Evolutionary conservation across 129 eudicot species (phyloP), one percentile per base, ranked within the genome.

Genomic region (Rutidosis leptorrhynchoides): DNA sequence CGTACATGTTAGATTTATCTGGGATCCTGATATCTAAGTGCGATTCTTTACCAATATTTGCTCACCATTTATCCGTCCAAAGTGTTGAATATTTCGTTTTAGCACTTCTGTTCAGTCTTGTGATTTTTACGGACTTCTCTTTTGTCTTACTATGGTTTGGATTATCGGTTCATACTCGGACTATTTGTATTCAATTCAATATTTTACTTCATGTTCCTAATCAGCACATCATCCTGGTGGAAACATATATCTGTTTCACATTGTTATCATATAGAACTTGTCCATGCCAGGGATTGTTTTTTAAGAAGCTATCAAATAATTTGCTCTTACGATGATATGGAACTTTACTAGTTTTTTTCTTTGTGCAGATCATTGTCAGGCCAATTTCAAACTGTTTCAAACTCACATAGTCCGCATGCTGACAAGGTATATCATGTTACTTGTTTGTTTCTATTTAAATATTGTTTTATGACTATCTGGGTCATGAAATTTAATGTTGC

Each of bases 371-470:
- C 78, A 58, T 43, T 75, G 65, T 68, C 73, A 56, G 82, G 84
- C 75, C 97, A 84, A 73, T 70, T 84, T 71, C 88, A 79, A 76
- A 80, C 77, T 71, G 77, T 71, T 62, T 30, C 56, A 21, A 78
- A 81, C 35, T 64, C 75, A 70, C 77, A 68, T 32, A 82, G 70
- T 59, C 66, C 79, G 43, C 78, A 74, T 68, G 79, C 85, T 68
- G 99, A 94, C 67, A 90, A 89, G 99, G 99, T 93, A 83, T 71
- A 14, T 22, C 27, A 69, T 46, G 28, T 66, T 74, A 35, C 16
- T n/a, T 48, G 4, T 66, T 30, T 30, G 56, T 45, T 60, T 43
- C 55, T 4, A 62, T 35, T 22, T 57, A n/a, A n/a, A n/a, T n/a
- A n/a, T n/a, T 48, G 69, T 33, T 55, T 32, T 56, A 40, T 51